phyloP scores from a whole-genome alignment of 2,329 filamentous ascomycete species.

The Aspergillus unguis region DNA sequence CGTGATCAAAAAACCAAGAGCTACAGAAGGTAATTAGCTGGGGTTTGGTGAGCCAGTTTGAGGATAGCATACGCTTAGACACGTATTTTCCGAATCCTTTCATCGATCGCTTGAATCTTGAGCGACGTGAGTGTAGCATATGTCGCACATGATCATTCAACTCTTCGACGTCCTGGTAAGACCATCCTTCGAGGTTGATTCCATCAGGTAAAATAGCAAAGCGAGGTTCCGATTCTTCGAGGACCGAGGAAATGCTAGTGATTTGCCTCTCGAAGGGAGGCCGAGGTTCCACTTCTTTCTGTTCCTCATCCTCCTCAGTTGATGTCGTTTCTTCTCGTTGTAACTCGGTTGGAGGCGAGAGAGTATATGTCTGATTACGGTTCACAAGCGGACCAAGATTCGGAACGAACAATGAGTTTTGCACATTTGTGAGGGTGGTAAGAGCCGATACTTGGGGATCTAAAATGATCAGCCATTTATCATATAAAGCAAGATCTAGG shows the following conservation, averaged over 20 bases:
- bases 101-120: slow-evolving; percentile 74
- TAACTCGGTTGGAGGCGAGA: slow-evolving; percentile 51
- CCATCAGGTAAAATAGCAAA: slow-evolving; percentile 79
- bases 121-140: slow-evolving; percentile 77
- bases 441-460: slow-evolving; percentile 81
- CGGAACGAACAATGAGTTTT: slow-evolving; percentile 84
- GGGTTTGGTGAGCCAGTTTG: neutral
- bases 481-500: neutral
- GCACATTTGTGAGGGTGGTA: slow-evolving; percentile 81
- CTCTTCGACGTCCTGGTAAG: slow-evolving; percentile 66
- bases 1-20: slow-evolving; percentile 78
- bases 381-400: slow-evolving; percentile 74
- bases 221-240: slow-evolving; percentile 67
- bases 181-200: slow-evolving; percentile 70
- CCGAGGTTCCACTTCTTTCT: slow-evolving; percentile 23
- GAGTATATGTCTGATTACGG: slow-evolving; percentile 71
- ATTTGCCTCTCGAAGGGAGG: slow-evolving; percentile 34
- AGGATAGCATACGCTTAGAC: slow-evolving; percentile 52
- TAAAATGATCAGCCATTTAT: slow-evolving; percentile 31
- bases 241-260: slow-evolving; percentile 63
- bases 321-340: slow-evolving; percentile 23
- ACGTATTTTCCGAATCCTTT: slow-evolving; percentile 80
- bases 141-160: slow-evolving; percentile 84
- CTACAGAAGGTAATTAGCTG: slow-evolving; percentile 30
- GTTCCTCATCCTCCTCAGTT: slow-evolving; percentile 25